Evolutionary conservation across 345 rosid genomes (phyloP).

Genomic region (Lagerstroemia speciosa): DNA sequence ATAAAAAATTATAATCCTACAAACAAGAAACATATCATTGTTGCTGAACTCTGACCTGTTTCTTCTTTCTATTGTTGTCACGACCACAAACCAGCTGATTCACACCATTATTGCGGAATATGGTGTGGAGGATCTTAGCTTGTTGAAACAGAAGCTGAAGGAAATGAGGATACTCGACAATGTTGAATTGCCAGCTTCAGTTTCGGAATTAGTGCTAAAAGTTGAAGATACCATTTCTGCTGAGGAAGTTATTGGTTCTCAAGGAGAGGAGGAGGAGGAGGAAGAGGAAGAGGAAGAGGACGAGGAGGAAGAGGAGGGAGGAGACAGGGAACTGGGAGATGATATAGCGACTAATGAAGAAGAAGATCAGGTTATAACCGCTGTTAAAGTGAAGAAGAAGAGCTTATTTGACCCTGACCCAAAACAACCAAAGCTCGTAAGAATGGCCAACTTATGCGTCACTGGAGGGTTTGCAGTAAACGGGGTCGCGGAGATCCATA

Average conservation of each 20-base stretch:
- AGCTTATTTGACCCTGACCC: conserved; percentile 23
- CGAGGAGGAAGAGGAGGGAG: neutral
- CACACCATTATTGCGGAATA: conserved; percentile 30
- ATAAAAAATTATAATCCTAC: neutral
- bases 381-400: conserved; percentile 7
- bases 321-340: conserved; percentile 10
- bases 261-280: conserved; percentile 10
- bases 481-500: conserved; percentile 49
- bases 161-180: conserved; percentile 43
- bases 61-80: conserved; percentile 1
- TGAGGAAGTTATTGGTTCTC: conserved; percentile 13
- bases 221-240: conserved; percentile 13
- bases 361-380: conserved; percentile 18
- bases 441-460: conserved; percentile 47
- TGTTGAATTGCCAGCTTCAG: conserved; percentile 31
- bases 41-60: neutral
- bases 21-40: neutral
- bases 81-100: conserved; percentile 21
- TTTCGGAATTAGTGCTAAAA: conserved; percentile 18
- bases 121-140: conserved; percentile 26
- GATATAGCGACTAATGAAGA: conserved; percentile 12
- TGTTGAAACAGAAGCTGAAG: conserved; percentile 35
- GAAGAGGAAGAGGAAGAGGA: neutral
- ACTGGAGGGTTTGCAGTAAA: conserved; percentile 35
- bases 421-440: conserved; percentile 26